These are phyloP conservation scores for Trichoderma simmonsii DNA, from an alignment of 2,329 filamentous ascomycete genomes.

Conservation along the genomic window DNA sequence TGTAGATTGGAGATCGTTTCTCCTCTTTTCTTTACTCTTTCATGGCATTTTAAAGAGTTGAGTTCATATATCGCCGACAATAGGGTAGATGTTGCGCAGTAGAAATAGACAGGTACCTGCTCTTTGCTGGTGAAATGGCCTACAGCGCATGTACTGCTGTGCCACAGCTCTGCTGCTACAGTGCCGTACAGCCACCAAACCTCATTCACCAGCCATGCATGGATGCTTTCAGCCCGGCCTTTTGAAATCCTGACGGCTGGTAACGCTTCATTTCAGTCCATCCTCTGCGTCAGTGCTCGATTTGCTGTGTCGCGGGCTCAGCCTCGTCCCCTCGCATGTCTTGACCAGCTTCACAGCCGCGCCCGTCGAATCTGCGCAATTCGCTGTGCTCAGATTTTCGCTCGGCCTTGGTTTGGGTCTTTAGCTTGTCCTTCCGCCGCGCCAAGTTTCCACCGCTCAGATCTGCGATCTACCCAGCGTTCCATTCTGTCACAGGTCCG, in stretches of 20 bases:
- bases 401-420: not conserved
- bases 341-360: not conserved
- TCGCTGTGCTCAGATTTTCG: not conserved
- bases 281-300: not conserved
- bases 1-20: no score
- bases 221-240: not conserved
- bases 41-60: not conserved
- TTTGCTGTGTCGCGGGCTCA: not conserved
- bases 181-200: not conserved
- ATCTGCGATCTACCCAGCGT: constrained; percentile 13
- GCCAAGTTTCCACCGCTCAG: constrained; percentile 11
- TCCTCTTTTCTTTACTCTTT: not conserved
- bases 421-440: constrained; percentile 1
- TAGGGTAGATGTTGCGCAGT: not conserved
- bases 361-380: constrained; percentile 6
- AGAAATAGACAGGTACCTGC: not conserved
- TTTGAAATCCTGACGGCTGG: not conserved
- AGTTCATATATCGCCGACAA: not conserved
- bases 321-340: constrained; percentile 4
- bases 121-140: not conserved
- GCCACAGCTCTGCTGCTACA: not conserved
- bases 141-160: not conserved
- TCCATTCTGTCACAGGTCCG: not conserved
- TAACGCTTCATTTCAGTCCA: not conserved
- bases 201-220: not conserved